phyloP scores from a whole-genome alignment of 164 flowering plant genomes.

The Malania oleifera region DNA sequence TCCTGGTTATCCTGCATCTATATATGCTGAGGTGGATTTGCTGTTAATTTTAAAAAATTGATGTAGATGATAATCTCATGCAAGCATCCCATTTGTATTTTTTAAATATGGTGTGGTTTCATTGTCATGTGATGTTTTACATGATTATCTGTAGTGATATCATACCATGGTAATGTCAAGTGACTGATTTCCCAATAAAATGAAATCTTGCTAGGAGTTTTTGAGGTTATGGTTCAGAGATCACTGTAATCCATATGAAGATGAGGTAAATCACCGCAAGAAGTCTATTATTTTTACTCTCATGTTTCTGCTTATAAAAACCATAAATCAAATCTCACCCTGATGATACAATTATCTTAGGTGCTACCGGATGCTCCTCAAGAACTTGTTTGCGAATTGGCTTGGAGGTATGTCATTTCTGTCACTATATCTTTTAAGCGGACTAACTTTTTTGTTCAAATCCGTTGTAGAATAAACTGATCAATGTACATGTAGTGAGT shows the following conservation, averaged over 20 bases:
- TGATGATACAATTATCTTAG: slow-evolving; percentile 28
- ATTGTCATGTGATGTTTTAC: background rate
- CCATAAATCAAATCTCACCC: slow-evolving; percentile 7
- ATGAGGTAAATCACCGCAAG: slow-evolving; percentile 38
- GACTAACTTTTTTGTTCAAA: background rate
- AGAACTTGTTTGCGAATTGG: slow-evolving; percentile 79
- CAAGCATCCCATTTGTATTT: background rate
- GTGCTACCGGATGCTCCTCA: slow-evolving; percentile 89
- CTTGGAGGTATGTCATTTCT: slow-evolving; percentile 66
- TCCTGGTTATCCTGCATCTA: background rate
- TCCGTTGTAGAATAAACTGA: too few relatives aligned
- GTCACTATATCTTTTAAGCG: background rate
- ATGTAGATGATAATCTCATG: background rate
- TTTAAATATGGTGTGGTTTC: background rate
- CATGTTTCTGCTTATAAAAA: background rate
- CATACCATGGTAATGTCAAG: background rate
- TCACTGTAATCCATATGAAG: slow-evolving; percentile 89
- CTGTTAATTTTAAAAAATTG: background rate
- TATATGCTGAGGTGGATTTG: too few relatives aligned
- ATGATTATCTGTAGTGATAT: background rate
- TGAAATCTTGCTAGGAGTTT: slow-evolving; percentile 56
- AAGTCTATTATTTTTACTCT: background rate
- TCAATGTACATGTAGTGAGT: too few relatives aligned
- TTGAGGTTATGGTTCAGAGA: slow-evolving; percentile 90
- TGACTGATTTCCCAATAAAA: background rate